A percentile compares a stretch with the other conserved stretches of the same genome.
These are phyloP conservation scores for Rhodotorula taiwanensis DNA, from an alignment of 768 basidiomycete species.

Conservation along the genomic window DNA sequence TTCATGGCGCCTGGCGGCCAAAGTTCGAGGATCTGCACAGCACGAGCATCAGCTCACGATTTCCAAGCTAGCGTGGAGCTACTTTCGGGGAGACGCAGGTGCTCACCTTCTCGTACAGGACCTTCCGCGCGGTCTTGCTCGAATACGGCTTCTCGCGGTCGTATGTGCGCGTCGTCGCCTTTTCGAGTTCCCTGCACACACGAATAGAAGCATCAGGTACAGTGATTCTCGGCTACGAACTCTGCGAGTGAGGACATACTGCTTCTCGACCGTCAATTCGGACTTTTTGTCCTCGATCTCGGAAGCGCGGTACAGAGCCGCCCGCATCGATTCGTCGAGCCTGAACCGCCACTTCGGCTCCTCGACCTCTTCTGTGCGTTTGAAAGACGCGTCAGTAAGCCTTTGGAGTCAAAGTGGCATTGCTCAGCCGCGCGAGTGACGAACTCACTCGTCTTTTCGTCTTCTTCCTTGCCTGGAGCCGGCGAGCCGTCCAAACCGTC, in stretches of 20 bases:
- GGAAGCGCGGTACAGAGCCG: conserved; percentile 70
- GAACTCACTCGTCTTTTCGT: conserved; percentile 36
- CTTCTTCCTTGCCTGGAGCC: conserved; percentile 21
- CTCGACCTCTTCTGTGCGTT: conserved; percentile 3
- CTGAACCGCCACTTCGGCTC: conserved; percentile 66
- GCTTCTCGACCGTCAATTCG: conserved; percentile 49
- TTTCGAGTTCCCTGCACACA: conserved; percentile 56
- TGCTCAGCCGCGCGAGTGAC: conserved; percentile 1
- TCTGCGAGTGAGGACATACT: conserved; percentile 38
- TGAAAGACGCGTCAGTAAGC: neutral
- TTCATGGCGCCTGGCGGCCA: conserved; percentile 25
- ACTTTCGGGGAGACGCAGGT: too few relatives aligned
- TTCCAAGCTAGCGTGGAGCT: too few relatives aligned
- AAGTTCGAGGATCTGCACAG: conserved; percentile 15
- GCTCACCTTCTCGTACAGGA: conserved; percentile 72
- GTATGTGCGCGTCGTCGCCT: conserved; percentile 48
- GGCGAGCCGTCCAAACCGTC: conserved; percentile 9
- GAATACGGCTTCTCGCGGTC: conserved; percentile 44
- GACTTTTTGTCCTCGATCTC: conserved; percentile 76
- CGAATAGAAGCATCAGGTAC: too few relatives aligned
- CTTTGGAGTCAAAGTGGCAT: neutral
- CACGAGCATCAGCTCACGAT: neutral
- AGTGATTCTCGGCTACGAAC: too few relatives aligned
- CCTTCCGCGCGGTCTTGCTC: conserved; percentile 72
- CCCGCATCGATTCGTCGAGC: conserved; percentile 73